A percentile compares a stretch with the other conserved stretches of the same genome.
Conservation (phyloP, 768 basidiomycete genomes). For the Mrakia gelida region DNA sequence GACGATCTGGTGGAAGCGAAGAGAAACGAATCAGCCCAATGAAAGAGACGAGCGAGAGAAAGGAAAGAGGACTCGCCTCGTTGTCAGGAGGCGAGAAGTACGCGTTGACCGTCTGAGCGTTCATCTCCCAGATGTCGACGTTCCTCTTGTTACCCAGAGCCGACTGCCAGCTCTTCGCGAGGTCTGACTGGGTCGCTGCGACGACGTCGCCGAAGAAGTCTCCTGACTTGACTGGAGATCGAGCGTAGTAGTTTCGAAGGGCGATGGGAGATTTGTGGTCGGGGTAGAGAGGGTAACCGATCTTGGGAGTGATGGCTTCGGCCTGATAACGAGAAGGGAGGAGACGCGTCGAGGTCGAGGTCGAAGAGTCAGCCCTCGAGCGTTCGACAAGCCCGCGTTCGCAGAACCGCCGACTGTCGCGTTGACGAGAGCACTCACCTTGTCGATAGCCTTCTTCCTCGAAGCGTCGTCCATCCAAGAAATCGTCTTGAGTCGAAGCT, state of each 20-base stretch:
- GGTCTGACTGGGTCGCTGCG: conserved; percentile 46
- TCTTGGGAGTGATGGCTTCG: conserved; percentile 76
- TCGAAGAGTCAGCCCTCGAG: too few relatives aligned
- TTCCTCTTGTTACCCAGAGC: conserved; percentile 65
- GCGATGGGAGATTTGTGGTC: conserved; percentile 67
- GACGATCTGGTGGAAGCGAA: conserved; percentile 86
- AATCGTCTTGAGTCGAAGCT: conserved; percentile 64
- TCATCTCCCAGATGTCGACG: conserved; percentile 78
- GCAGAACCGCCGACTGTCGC: too few relatives aligned
- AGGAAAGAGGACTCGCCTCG: background rate
- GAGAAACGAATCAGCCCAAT: conserved; percentile 82
- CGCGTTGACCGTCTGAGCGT: conserved; percentile 35
- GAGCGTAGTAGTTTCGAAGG: conserved; percentile 66
- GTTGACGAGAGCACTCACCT: conserved; percentile 50
- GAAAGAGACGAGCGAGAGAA: background rate
- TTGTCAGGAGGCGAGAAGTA: background rate
- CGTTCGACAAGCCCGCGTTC: too few relatives aligned
- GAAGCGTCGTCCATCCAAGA: conserved; percentile 90
- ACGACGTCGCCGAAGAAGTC: conserved; percentile 84
- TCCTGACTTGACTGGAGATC: conserved; percentile 59
- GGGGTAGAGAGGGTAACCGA: conserved; percentile 86
- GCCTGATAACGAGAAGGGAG: conserved; percentile 51
- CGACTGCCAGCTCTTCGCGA: conserved; percentile 6
- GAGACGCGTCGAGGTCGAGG: background rate
- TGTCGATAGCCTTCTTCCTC: conserved; percentile 73